A percentile compares a stretch with the other conserved stretches of the same genome.
These are phyloP conservation scores for Beauveria scarabaeidicola DNA, from an alignment of 2,329 filamentous ascomycete species.

Conservation along the genomic window DNA sequence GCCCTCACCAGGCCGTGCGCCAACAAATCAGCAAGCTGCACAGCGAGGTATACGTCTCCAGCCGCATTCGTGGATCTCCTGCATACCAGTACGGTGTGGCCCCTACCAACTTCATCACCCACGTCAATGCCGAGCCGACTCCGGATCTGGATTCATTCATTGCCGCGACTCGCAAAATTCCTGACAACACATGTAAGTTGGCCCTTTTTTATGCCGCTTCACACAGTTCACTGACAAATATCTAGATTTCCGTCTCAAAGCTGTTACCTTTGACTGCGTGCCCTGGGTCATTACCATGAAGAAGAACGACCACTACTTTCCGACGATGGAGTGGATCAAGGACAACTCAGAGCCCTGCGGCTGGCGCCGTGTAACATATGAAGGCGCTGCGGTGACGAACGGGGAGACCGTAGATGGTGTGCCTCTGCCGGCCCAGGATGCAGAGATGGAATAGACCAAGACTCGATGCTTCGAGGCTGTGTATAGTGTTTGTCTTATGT, in stretches of 20 bases:
- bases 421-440: constrained; percentile 31
- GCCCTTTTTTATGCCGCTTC: background rate
- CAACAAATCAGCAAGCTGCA: constrained; percentile 97
- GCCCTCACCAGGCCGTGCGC: constrained; percentile 89
- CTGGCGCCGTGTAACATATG: constrained; percentile 56
- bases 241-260: constrained; percentile 82
- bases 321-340: constrained; percentile 62
- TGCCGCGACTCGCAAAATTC: constrained; percentile 73
- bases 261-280: constrained; percentile 97
- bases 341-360: constrained; percentile 49
- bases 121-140: constrained; percentile 83
- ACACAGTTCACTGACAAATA: background rate
- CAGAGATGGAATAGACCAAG: constrained; percentile 31
- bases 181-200: constrained; percentile 78
- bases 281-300: constrained; percentile 99
- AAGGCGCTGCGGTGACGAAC: constrained; percentile 42
- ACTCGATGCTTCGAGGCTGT: background rate
- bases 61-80: constrained; percentile 72
- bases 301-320: constrained; percentile 97
- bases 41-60: constrained; percentile 92
- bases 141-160: constrained; percentile 76
- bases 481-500: background rate
- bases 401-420: constrained; percentile 48
- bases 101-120: constrained; percentile 94
- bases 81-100: constrained; percentile 86